phyloP scores from a whole-genome alignment of 148 eudicot genomes.

The Agrostemma githago region DNA sequence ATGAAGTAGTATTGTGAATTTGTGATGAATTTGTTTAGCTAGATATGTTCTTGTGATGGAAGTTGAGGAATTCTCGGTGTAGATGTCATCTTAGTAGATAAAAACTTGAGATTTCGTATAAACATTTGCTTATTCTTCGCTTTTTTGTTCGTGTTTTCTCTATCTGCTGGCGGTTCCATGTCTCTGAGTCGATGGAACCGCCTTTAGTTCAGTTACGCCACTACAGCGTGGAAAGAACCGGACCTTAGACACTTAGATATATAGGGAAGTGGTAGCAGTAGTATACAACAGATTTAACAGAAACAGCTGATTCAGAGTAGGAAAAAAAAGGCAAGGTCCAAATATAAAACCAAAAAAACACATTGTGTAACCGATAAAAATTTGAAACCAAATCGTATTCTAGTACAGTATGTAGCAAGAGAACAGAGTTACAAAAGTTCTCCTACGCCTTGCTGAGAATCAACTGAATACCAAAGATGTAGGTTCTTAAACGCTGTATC shows the following conservation, averaged over 20 bases:
- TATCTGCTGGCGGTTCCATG: not conserved
- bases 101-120: not conserved
- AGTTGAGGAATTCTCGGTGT: not conserved
- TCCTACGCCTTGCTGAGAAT: slow-evolving; percentile 7
- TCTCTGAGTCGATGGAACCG: too few species aligned
- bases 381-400: not conserved
- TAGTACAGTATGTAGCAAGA: not conserved
- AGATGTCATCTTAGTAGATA: slow-evolving; percentile 23
- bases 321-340: not conserved
- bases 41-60: slow-evolving; percentile 4
- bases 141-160: not conserved
- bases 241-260: too few species aligned
- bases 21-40: slow-evolving; percentile 9
- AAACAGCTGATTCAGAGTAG: not conserved
- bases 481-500: slow-evolving; percentile 50
- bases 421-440: not conserved
- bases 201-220: too few species aligned
- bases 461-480: not conserved
- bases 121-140: not conserved
- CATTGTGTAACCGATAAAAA: slow-evolving; percentile 6
- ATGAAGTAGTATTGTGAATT: not conserved
- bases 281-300: too few species aligned
- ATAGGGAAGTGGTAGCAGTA: too few species aligned
- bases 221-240: too few species aligned
- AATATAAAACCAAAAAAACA: not conserved